Percentiles rank a stretch among this genome's conserved stretches.
phyloP scores from a whole-genome alignment of 1,284 basidiomycete genomes.

The Naganishia sp. region DNA sequence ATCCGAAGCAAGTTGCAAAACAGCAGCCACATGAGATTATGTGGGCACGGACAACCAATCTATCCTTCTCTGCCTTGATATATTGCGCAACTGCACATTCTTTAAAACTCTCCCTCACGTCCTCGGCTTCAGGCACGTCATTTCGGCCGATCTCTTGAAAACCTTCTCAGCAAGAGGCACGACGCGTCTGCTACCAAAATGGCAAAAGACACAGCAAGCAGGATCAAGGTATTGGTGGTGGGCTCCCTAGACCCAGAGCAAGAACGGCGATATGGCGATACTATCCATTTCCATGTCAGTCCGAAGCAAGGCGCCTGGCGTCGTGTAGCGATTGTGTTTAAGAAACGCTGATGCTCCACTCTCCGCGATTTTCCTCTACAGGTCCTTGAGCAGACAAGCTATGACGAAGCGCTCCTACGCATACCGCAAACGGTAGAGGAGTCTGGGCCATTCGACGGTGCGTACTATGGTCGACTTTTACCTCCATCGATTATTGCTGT shows the following conservation, averaged over 20 bases:
- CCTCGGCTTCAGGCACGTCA: too few species aligned
- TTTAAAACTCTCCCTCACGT: not conserved
- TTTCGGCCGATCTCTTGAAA: not conserved
- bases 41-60: too few species aligned
- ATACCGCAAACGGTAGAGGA: not conserved
- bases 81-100: too few species aligned
- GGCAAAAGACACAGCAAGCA: not conserved
- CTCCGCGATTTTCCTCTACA: not conserved
- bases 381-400: constrained; percentile 17
- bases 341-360: not conserved
- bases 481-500: not conserved
- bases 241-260: not conserved
- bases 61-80: too few species aligned
- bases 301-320: not conserved
- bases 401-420: constrained; percentile 10
- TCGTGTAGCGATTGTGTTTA: not conserved
- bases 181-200: not conserved
- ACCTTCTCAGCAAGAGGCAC: not conserved
- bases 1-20: too few species aligned
- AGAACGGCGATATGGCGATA: not conserved
- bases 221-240: constrained; percentile 16
- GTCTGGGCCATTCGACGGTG: constrained; percentile 16
- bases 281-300: constrained; percentile 23
- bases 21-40: too few species aligned
- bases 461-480: not conserved